Percentiles rank a stretch among this genome's conserved stretches.
phyloP scores from a whole-genome alignment of 352 stramenopile genomes.

The Globisporangium uncinulatum region DNA sequence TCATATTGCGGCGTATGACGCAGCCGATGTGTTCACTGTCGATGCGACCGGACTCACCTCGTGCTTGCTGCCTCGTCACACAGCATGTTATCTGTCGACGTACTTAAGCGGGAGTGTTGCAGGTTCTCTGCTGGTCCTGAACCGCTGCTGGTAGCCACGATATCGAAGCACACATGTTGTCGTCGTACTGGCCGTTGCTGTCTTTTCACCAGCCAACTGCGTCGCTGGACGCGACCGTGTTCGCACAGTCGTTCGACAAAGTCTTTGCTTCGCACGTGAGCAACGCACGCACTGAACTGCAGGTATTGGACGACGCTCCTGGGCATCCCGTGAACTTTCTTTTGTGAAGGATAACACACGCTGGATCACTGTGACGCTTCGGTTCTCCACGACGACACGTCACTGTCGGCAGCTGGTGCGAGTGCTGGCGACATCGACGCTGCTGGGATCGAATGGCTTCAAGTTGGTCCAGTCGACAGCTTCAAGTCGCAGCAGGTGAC shows the following conservation, averaged over 20 bases:
- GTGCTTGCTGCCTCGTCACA: slow-evolving; percentile 5
- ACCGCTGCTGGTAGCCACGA: slow-evolving; percentile 8
- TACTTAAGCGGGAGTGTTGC: too few relatives aligned
- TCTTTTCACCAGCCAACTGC: slow-evolving; percentile 11
- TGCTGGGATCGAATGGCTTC: too few relatives aligned
- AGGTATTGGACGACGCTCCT: slow-evolving; percentile 15
- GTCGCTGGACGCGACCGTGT: slow-evolving; percentile 13
- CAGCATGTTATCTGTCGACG: too few relatives aligned
- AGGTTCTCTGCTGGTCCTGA: slow-evolving; percentile 14
- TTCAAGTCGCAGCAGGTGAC: too few relatives aligned
- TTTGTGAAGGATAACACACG: not conserved
- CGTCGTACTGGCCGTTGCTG: slow-evolving; percentile 8
- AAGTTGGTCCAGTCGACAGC: too few relatives aligned
- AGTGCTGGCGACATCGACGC: slow-evolving; percentile 4
- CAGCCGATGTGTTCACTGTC: slow-evolving; percentile 11
- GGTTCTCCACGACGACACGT: too few relatives aligned
- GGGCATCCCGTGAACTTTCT: slow-evolving; percentile 12
- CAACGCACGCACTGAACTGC: slow-evolving; percentile 2
- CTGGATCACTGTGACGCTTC: too few relatives aligned
- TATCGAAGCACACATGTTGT: slow-evolving; percentile 1
- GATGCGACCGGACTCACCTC: slow-evolving; percentile 16
- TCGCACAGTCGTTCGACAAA: slow-evolving; percentile 12
- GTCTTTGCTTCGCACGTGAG: slow-evolving; percentile 7
- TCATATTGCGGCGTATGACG: slow-evolving; percentile 5
- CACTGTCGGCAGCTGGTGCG: too few relatives aligned